Conservation (phyloP, 139 green algal genomes). For the Zygnema cylindricum region DNA sequence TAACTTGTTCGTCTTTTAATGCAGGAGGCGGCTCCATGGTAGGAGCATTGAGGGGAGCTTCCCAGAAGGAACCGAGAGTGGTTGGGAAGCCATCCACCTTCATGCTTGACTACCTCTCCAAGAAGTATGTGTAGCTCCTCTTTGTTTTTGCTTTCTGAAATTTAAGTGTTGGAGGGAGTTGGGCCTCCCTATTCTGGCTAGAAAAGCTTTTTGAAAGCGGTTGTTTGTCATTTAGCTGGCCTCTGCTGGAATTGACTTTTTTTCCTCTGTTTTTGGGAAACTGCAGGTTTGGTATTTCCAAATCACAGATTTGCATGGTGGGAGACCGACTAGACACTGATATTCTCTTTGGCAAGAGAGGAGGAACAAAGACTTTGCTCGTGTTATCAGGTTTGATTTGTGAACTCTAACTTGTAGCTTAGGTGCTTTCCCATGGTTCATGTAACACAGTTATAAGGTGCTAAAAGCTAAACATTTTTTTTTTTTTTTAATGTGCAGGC, state of each 20-base stretch:
- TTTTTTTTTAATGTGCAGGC: constrained; percentile 3
- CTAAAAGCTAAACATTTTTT: too few relatives aligned
- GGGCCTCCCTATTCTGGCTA: too few relatives aligned
- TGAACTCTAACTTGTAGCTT: too few relatives aligned
- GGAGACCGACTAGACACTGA: constrained; percentile 98
- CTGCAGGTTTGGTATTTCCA: constrained; percentile 63
- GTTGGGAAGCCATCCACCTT: constrained; percentile 91
- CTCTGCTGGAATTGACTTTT: not conserved
- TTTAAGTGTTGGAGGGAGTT: too few relatives aligned
- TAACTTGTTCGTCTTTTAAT: not conserved
- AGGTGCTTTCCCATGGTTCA: too few relatives aligned
- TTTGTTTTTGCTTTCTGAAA: too few relatives aligned
- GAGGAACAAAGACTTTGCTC: constrained; percentile 86
- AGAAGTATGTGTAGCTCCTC: constrained; percentile 57
- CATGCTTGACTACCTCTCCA: constrained; percentile 96
- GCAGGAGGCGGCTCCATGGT: constrained; percentile 73
- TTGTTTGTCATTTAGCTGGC: not conserved
- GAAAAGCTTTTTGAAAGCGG: not conserved
- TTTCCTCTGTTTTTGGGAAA: not conserved
- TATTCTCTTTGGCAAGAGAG: constrained; percentile 97
- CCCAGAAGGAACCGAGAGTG: constrained; percentile 88
- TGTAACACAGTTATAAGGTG: too few relatives aligned
- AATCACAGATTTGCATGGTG: constrained; percentile 97
- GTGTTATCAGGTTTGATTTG: constrained; percentile 83
- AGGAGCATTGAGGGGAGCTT: constrained; percentile 90